Percentiles rank a stretch among this genome's conserved stretches.
phyloP scores from a whole-genome alignment of 2,329 filamentous ascomycete genomes.

The Aspergillus uvarum region DNA sequence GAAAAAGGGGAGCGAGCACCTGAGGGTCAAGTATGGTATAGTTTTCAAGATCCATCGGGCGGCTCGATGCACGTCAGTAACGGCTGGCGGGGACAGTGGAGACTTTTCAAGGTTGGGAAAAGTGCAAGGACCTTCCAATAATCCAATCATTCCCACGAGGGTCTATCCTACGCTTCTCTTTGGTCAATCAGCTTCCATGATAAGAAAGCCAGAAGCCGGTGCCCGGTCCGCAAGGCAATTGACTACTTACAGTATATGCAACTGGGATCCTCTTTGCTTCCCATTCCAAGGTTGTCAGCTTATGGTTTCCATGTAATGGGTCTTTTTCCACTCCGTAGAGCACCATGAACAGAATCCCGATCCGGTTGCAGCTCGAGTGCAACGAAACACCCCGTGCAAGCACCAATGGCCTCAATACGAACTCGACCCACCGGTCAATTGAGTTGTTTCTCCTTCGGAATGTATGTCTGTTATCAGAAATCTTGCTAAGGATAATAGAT shows the following conservation, averaged over 20 bases:
- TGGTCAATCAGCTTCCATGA: not conserved
- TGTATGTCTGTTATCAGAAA: not conserved
- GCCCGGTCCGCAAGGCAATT: not conserved
- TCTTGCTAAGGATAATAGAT: not conserved
- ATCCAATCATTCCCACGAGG: not conserved
- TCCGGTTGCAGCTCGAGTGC: too few relatives aligned
- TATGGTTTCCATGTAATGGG: too few relatives aligned
- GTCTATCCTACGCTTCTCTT: not conserved
- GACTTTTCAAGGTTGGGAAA: not conserved
- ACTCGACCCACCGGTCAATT: too few relatives aligned
- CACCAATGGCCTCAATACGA: too few relatives aligned
- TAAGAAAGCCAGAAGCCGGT: not conserved
- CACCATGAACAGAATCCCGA: too few relatives aligned
- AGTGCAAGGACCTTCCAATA: not conserved
- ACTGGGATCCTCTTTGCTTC: too few relatives aligned
- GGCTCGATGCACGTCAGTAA: conserved; percentile 12
- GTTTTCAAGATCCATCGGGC: not conserved
- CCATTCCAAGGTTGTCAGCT: too few relatives aligned
- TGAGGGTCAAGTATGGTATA: not conserved
- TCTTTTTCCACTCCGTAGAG: too few relatives aligned
- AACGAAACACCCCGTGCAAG: too few relatives aligned
- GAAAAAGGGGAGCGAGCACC: not conserved
- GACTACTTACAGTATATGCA: too few relatives aligned
- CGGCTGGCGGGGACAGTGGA: not conserved
- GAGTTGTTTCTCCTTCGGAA: not conserved